Evolutionary conservation across 305 asterid genomes (phyloP).

Genomic region (Fraxinus paxiana): DNA sequence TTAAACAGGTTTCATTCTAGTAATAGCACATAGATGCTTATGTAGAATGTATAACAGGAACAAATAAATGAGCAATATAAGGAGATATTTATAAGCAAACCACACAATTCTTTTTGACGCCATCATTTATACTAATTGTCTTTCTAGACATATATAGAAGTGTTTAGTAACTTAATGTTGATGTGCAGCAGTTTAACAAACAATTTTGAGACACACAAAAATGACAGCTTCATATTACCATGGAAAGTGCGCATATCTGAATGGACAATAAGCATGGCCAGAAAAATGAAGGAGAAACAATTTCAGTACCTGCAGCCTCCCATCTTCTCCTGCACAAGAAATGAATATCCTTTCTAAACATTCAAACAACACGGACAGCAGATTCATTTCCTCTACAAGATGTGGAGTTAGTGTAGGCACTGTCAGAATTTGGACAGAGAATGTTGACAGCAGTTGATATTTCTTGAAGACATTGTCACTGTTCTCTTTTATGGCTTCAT

Average conservation of each 20-base stretch:
- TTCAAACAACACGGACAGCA: slow-evolving; percentile 68
- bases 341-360: slow-evolving; percentile 58
- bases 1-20: not conserved
- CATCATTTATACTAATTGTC: not conserved
- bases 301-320: slow-evolving; percentile 66
- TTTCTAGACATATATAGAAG: not conserved
- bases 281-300: not conserved
- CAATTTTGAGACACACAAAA: not conserved
- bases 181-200: not conserved
- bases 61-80: not conserved
- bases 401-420: slow-evolving; percentile 85
- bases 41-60: not conserved
- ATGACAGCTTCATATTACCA: not conserved
- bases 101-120: not conserved
- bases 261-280: not conserved
- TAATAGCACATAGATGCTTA: not conserved
- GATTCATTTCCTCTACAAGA: slow-evolving; percentile 88
- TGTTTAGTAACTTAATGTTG: not conserved
- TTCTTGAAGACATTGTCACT: slow-evolving; percentile 52
- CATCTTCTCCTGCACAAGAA: slow-evolving; percentile 66
- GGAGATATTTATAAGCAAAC: not conserved
- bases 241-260: not conserved
- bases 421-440: slow-evolving; percentile 86
- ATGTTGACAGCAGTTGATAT: slow-evolving; percentile 65
- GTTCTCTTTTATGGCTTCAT: slow-evolving; percentile 47